These are phyloP conservation scores for Helianthus tuberosus DNA, from an alignment of 129 eudicot species.

Conservation along the genomic window DNA sequence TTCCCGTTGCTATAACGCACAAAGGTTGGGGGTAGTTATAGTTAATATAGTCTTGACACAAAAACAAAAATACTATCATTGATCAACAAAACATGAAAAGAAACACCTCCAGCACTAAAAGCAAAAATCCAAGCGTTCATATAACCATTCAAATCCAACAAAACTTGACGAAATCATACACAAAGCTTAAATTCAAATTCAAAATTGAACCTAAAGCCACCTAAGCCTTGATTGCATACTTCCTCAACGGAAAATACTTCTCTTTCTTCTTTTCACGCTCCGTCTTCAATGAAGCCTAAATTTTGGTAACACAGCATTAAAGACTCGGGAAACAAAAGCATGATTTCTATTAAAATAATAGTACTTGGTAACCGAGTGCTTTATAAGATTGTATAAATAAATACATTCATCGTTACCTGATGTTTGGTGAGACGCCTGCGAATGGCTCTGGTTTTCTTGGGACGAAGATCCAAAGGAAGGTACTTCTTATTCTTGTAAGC, in stretches of 20 bases:
- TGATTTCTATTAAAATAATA: background rate
- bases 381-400: background rate
- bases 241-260: conserved; percentile 53
- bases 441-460: conserved; percentile 73
- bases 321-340: background rate
- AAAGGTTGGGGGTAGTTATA: too few species aligned
- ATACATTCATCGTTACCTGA: conserved; percentile 39
- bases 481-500: conserved; percentile 74
- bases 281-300: conserved; percentile 59
- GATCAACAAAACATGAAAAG: background rate
- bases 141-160: conserved; percentile 10
- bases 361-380: too few species aligned
- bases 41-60: too few species aligned
- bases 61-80: too few species aligned
- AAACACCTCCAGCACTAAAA: background rate
- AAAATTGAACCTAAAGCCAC: background rate
- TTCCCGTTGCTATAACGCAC: too few species aligned
- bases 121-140: conserved; percentile 9
- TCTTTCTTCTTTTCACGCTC: conserved; percentile 63
- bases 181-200: conserved; percentile 7
- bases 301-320: background rate
- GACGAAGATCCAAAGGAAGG: conserved; percentile 68
- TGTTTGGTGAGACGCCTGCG: conserved; percentile 63
- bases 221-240: conserved; percentile 40
- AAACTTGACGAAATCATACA: conserved; percentile 16